A percentile compares a stretch with the other conserved stretches of the same genome.
These are phyloP conservation scores for Schizophyllum commune DNA, from an alignment of 1,284 basidiomycete genomes.

Conservation along the genomic window DNA sequence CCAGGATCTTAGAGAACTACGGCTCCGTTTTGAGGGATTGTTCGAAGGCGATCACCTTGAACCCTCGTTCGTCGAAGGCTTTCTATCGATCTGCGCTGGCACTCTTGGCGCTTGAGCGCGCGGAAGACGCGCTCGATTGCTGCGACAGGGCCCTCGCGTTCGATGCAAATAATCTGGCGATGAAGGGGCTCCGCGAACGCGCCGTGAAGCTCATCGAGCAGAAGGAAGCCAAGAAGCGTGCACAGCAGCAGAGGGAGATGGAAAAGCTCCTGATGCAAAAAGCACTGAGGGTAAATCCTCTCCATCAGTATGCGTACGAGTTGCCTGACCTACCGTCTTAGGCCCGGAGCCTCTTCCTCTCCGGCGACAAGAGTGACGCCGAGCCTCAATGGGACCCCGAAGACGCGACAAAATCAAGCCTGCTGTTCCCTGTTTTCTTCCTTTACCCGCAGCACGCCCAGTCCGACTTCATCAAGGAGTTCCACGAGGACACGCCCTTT, in stretches of 20 bases:
- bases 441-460: constrained; percentile 87
- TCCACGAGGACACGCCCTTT: constrained; percentile 83
- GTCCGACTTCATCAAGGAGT: constrained; percentile 83
- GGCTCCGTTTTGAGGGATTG: constrained; percentile 81
- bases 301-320: too few relatives aligned
- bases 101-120: constrained; percentile 61
- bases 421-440: constrained; percentile 86
- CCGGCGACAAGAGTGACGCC: constrained; percentile 23
- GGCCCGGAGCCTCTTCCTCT: constrained; percentile 43
- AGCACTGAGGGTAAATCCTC: constrained; percentile 52
- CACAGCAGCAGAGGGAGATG: constrained; percentile 42
- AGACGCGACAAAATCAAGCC: constrained; percentile 44
- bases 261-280: constrained; percentile 38
- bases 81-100: constrained; percentile 78
- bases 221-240: constrained; percentile 39
- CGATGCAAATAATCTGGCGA: constrained; percentile 47
- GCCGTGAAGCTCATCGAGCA: constrained; percentile 42
- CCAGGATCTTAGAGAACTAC: constrained; percentile 63
- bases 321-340: too few relatives aligned
- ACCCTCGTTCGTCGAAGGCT: constrained; percentile 68
- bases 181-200: constrained; percentile 40
- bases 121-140: constrained; percentile 77
- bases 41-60: constrained; percentile 60
- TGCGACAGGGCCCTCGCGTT: constrained; percentile 59
- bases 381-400: constrained; percentile 56